Conservation (phyloP, 2,329 filamentous ascomycete genomes). For the Dactylellina haptotyla region DNA sequence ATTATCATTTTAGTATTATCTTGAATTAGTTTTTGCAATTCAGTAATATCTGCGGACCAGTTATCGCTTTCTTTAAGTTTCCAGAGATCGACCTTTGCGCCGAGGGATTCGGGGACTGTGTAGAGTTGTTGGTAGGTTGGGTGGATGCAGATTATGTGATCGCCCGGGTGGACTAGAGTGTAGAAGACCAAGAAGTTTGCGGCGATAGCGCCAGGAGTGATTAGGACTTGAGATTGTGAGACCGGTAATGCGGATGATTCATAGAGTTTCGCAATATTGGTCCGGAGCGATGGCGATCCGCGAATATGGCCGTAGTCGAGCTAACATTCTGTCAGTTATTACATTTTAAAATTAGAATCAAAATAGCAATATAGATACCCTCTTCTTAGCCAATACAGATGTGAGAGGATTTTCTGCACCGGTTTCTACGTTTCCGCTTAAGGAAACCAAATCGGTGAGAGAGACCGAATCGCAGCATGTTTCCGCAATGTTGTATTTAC, state of each 20-base stretch:
- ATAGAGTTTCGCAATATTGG: constrained; percentile 73
- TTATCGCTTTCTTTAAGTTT: constrained; percentile 71
- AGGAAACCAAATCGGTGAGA: constrained; percentile 71
- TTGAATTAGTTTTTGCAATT: constrained; percentile 72
- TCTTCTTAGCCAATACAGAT: constrained; percentile 53
- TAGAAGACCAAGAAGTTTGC: constrained; percentile 87
- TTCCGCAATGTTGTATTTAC: constrained; percentile 77
- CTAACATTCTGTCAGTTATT: no score
- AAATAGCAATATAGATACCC: constrained; percentile 11
- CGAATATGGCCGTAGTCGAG: constrained; percentile 79
- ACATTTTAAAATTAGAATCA: constrained; percentile 58
- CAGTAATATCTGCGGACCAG: constrained; percentile 74
- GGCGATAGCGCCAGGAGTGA: constrained; percentile 81
- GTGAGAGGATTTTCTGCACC: constrained; percentile 52
- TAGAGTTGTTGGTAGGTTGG: constrained; percentile 90
- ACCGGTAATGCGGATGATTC: constrained; percentile 67
- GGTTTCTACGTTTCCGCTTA: constrained; percentile 63
- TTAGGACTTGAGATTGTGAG: constrained; percentile 73
- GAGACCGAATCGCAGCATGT: constrained; percentile 81
- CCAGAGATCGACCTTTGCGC: constrained; percentile 82
- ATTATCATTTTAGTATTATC: constrained; percentile 77
- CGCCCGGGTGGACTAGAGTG: constrained; percentile 74
- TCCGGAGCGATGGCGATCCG: constrained; percentile 72
- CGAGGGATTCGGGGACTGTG: constrained; percentile 76
- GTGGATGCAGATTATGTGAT: constrained; percentile 87